Percentiles rank a stretch among this genome's conserved stretches.
Conservation (phyloP, 176 grass and related monocot species). For the Typha latifolia region DNA sequence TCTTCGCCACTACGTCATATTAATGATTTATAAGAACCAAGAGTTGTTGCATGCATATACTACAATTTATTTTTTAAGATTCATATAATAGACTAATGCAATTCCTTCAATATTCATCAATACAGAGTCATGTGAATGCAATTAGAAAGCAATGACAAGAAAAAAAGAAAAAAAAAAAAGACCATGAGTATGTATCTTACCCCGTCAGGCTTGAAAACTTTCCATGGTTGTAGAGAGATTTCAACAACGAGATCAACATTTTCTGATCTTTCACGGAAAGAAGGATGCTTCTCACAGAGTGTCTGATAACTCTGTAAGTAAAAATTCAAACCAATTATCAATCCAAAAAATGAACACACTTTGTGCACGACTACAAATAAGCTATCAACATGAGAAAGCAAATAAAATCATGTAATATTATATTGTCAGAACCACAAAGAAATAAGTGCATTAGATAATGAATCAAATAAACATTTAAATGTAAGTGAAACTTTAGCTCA, state of each 20-base stretch:
- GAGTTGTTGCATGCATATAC: background rate
- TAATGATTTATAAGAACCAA: background rate
- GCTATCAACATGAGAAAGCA: background rate
- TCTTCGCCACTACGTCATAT: background rate
- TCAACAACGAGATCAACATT: conserved; percentile 95
- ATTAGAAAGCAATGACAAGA: background rate
- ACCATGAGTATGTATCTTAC: conserved; percentile 40
- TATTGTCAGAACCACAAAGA: background rate
- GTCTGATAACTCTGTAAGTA: conserved; percentile 68
- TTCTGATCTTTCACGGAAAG: conserved; percentile 97
- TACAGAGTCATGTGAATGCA: background rate
- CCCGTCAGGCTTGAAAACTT: conserved; percentile 94
- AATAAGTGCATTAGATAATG: background rate
- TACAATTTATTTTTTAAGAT: background rate
- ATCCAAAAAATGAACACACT: background rate
- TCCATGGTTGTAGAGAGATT: conserved; percentile 97
- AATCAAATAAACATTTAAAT: background rate
- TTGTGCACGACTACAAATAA: no score
- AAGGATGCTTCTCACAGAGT: conserved; percentile 79
- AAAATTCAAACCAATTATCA: conserved; percentile 10
- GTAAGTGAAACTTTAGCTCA: background rate
- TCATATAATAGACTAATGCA: background rate
- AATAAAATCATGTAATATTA: background rate
- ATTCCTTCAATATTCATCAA: conserved; percentile 5
- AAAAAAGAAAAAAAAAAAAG: conserved; percentile 17